Base-by-base conservation (phyloP, 139 green algal species). In the Chlorella sp. region DNA sequence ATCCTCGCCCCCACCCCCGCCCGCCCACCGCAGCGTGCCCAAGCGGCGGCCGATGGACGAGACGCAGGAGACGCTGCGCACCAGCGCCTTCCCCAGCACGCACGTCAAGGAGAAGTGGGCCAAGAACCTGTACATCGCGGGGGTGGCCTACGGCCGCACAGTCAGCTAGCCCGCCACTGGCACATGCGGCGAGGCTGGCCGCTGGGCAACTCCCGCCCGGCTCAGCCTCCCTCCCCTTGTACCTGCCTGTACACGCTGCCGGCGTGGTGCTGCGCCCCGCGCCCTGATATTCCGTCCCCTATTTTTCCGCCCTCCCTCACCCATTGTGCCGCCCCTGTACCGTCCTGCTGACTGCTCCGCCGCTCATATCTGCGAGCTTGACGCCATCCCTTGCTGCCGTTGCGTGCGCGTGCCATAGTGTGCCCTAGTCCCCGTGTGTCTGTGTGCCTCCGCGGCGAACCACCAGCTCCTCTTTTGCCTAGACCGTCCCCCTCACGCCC, bases 31-130 rank as follows among this genome's bases (percentile, higher is more conserved):
- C 77, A 89, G 77, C 32, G 91, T 94, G 76, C 91, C 90, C 20
- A 89, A 94, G 68, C 91, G 96, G 60, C 88, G 97, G 46, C 97
- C 97, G 1, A 90, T 94, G 74, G 97, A 99, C 82, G 95, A 99
- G 92, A 99, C 97, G 44, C 97, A 99, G 90, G 97, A 99, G 88
- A 99, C 97, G 44, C 92, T 99, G 78, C 94, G 97, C 72, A 99
- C 97, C 22, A 95, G 85, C 41, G 95, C 96, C 44, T 99, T 99
- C 87, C 97, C 97, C 67, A 95, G 85, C 88, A 95, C 92, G 6
- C 97, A 99, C 88, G 96, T 99, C 48, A 99, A 99, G 94, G 97
- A 99, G 86, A 99, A 99, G 88, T 99, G 97, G 97, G 93, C 93
- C 36, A 98, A 99, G 89, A 98, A 99, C 87, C 91, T 99, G 81